phyloP scores from a whole-genome alignment of 176 grass and related monocot species.

The Musa beccarii region DNA sequence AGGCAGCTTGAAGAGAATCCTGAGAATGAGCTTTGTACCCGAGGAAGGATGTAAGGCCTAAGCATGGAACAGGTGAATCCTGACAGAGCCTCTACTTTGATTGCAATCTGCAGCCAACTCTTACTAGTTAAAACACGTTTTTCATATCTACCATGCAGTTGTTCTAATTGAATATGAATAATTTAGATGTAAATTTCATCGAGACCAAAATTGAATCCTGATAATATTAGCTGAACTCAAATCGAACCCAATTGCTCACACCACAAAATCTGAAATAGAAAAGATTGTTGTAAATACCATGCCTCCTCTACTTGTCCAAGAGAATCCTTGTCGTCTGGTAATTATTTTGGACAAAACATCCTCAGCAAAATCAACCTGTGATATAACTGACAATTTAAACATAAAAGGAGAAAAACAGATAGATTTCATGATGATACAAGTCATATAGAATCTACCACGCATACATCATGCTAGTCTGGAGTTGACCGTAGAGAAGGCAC shows the following conservation, averaged over 20 bases:
- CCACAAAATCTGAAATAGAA: not conserved
- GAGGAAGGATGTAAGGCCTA: conserved; percentile 55
- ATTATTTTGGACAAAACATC: conserved; percentile 63
- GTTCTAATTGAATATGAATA: not conserved
- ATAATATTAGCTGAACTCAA: too few relatives aligned
- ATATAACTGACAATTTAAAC: not conserved
- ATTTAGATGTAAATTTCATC: too few relatives aligned
- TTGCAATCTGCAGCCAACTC: conserved; percentile 45
- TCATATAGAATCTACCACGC: too few relatives aligned
- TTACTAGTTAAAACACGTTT: not conserved
- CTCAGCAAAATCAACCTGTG: conserved; percentile 78
- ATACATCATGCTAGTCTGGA: too few relatives aligned
- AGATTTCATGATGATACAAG: too few relatives aligned
- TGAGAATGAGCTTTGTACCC: conserved; percentile 22
- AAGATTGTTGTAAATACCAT: conserved; percentile 37
- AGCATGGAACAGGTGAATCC: conserved; percentile 60
- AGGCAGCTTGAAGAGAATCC: too few relatives aligned
- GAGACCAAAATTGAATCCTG: too few relatives aligned
- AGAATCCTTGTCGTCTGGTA: conserved; percentile 51
- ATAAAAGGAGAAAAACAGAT: too few relatives aligned
- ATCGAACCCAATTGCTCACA: not conserved
- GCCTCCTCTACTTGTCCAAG: conserved; percentile 91
- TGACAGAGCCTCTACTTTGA: conserved; percentile 73
- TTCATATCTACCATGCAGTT: too few relatives aligned
- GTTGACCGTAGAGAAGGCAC: too few relatives aligned